A percentile compares a stretch with the other conserved stretches of the same genome.
Evolutionary conservation across 345 rosid species (phyloP).

Genomic region (Barbarea vulgaris): DNA sequence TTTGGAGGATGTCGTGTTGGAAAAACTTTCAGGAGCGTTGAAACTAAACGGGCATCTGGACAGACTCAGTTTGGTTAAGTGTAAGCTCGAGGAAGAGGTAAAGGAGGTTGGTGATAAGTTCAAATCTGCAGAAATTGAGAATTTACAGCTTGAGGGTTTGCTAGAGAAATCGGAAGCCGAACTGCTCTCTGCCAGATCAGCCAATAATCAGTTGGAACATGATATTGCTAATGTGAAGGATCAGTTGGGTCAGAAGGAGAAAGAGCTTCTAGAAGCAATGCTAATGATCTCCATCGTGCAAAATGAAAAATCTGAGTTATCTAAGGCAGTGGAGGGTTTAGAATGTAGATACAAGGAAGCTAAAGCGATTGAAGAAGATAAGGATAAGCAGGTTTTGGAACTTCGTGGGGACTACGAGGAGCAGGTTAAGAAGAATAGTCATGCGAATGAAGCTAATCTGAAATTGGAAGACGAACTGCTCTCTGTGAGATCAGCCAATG

Average conservation of each 20-base stretch:
- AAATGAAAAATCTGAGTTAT: constrained; percentile 51
- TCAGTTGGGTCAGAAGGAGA: constrained; percentile 50
- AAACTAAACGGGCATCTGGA: constrained; percentile 47
- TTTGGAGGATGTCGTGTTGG: constrained; percentile 52
- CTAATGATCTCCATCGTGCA: constrained; percentile 42
- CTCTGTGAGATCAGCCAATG: constrained; percentile 47
- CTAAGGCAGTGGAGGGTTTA: constrained; percentile 54
- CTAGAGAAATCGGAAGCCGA: constrained; percentile 46
- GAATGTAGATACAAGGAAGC: constrained; percentile 61
- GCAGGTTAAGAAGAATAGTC: constrained; percentile 50
- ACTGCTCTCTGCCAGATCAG: constrained; percentile 48
- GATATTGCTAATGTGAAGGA: constrained; percentile 53
- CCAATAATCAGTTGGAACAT: constrained; percentile 47
- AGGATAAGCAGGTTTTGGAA: constrained; percentile 51
- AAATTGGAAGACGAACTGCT: constrained; percentile 51
- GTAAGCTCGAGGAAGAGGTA: constrained; percentile 58
- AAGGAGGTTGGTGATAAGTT: constrained; percentile 47
- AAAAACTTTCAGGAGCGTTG: constrained; percentile 51
- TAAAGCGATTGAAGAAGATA: constrained; percentile 51
- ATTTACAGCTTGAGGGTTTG: constrained; percentile 45
- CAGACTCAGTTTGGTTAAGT: constrained; percentile 50
- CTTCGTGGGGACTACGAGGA: constrained; percentile 55
- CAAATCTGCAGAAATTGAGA: constrained; percentile 44
- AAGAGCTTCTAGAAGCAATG: constrained; percentile 49
- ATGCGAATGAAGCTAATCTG: constrained; percentile 46